Base-by-base conservation (phyloP, 2,329 filamentous ascomycete species). In the Cercospora canescens region DNA sequence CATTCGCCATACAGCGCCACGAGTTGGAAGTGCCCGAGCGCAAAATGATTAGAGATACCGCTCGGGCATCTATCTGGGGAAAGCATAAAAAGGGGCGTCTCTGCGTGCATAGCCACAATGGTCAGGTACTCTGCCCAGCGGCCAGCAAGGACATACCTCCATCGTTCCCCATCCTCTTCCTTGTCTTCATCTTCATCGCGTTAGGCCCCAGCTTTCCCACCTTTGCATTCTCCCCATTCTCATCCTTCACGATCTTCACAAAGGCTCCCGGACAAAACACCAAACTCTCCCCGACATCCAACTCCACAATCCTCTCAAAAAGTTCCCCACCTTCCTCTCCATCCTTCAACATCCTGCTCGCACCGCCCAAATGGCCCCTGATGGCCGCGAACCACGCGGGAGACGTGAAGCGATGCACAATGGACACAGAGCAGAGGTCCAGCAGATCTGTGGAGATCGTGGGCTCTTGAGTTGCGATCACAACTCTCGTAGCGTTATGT, bases 401-500 rank as follows among this genome's bases (percentile, higher is more conserved):
- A 0, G 86, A 89, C 0, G 83, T 87, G 76, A 94, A 94, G 0
- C 89, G 84, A 73, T 94, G 91, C 0, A 93, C 87, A 16, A 93
- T 82, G 0, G 87, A 90, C n/a, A 91, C 79, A 1, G 87, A 88
- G 75, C 89, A 93, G 0, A 94, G 80, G 61, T 92, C 90, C 0
- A 94, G 82, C 0, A 95, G 82, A 16, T 84, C 83, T 0, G 88
- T 86, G 0, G 88, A 89, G 4, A 94, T 83, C 0, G 89, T 92
- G 0, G 91, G 91, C 72, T 94, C 91, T 73, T 95, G 91, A 0
- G 91, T 94, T 0, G 90, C 88, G 34, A 94, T 88, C 48, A 94
- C 75, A 4, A 93, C 82, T 0, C 91, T 84, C 0, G 85, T 83
- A 0, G 84, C 91, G 0, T 88, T 78, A 73, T 94, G 91, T 0